Percentiles rank a stretch among this genome's conserved stretches.
Evolutionary conservation across 352 stramenopile species (phyloP).

Genomic region (Aphanomyces cochlioides): DNA sequence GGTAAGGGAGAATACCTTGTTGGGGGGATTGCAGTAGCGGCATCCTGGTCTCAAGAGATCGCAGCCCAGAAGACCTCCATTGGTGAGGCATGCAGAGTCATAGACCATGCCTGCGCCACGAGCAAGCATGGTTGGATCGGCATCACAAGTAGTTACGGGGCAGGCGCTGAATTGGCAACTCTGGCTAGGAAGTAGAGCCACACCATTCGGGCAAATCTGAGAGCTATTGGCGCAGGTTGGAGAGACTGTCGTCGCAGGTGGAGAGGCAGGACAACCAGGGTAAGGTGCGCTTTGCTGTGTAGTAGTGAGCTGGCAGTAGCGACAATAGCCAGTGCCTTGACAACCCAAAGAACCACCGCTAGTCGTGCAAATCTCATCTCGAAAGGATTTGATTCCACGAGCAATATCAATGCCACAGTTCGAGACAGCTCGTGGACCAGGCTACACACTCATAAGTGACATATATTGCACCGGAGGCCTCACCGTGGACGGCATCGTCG

Average conservation of each 20-base stretch:
- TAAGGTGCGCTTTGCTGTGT: slow-evolving; percentile 4
- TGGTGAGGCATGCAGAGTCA: background rate
- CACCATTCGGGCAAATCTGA: slow-evolving; percentile 8
- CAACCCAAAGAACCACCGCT: background rate
- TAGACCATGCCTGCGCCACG: slow-evolving; percentile 15
- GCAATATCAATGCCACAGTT: background rate
- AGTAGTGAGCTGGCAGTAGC: background rate
- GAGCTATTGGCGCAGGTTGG: slow-evolving; percentile 2
- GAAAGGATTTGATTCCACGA: background rate
- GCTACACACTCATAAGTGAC: background rate
- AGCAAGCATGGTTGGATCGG: slow-evolving; percentile 3
- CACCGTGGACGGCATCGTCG: background rate
- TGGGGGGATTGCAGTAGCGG: slow-evolving; percentile 17
- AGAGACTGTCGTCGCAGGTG: background rate
- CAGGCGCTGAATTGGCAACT: background rate
- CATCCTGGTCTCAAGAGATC: slow-evolving; percentile 7
- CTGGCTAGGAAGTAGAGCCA: background rate
- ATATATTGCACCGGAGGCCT: background rate
- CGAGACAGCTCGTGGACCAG: background rate
- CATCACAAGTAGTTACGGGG: background rate
- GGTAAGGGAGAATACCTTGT: background rate
- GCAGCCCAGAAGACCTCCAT: background rate
- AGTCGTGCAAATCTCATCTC: background rate
- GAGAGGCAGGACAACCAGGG: background rate
- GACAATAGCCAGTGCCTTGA: slow-evolving; percentile 6